Evolutionary conservation across 148 eudicot species (phyloP), one percentile per base, ranked within the genome.

Genomic region (Beta vulgaris): DNA sequence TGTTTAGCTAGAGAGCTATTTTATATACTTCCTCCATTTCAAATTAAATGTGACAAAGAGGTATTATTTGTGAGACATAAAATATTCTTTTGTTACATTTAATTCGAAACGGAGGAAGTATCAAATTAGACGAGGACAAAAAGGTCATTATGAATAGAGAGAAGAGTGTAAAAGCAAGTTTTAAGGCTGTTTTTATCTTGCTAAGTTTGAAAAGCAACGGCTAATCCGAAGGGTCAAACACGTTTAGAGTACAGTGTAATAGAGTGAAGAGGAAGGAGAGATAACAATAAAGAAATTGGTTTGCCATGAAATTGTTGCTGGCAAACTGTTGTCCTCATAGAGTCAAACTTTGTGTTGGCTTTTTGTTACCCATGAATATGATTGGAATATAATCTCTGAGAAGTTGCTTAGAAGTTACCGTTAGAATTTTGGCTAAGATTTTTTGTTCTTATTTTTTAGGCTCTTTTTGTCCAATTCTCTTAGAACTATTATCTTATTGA

Each of bases 401-500:
- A 68, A 76, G n/a, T 68, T 76, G 73, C 79, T 76, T 5, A 9
- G 68, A 76, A 76, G 67, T 76, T 55, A 68, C 79, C 79, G 73
- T 76, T 76, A 69, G 48, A 25, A 29, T 15, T 39, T 46, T 35
- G 21, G 37, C 29, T 48, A 15, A 14, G 32, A 46, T 32, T 29
- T 8, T 16, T 3, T 12, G 54, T 4, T 51, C 7, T 9, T 39
- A 4, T 39, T 9, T 39, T 51, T 51, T n/a, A n/a, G n/a, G n/a
- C n/a, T n/a, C 16, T 25, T 0, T 29, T 8, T 40, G 68, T 59
- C 76, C 14, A 28, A 35, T 61, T 76, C 8, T 31, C 13, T 31
- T 18, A 1, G 15, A 9, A 13, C 13, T 43, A 9, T 43, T 51
- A 16, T 34, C 7, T 62, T 62, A 58, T 75, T 65, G 78, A 66